A percentile compares a stretch with the other conserved stretches of the same genome.
Evolutionary conservation across 2,329 filamentous ascomycete species (phyloP).

Genomic region (Aspergillus sojae): DNA sequence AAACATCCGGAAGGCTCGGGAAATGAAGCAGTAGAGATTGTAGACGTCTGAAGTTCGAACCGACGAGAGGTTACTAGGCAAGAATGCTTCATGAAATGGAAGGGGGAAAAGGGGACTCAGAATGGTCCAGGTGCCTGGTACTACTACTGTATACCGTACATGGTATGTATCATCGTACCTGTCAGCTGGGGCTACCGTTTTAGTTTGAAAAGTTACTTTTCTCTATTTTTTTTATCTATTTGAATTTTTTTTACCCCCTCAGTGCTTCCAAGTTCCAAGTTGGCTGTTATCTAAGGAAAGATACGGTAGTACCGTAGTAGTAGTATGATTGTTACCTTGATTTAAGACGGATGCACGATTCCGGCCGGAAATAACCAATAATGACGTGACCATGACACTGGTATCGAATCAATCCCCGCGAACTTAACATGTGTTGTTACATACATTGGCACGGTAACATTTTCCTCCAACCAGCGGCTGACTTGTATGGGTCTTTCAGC

Average conservation of each 20-base stretch:
- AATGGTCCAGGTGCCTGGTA: not conserved
- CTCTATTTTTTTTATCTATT: not conserved
- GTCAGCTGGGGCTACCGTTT: not conserved
- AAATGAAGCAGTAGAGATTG: not conserved
- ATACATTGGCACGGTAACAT: conserved; percentile 7
- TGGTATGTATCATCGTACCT: not conserved
- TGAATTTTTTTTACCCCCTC: not conserved
- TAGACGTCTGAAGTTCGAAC: not conserved
- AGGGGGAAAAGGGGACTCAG: not conserved
- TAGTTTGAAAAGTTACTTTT: not conserved
- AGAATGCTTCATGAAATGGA: not conserved
- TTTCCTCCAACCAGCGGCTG: not conserved
- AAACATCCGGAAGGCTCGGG: conserved; percentile 2
- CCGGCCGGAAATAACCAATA: not conserved
- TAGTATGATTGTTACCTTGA: not conserved
- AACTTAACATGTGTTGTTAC: conserved; percentile 1
- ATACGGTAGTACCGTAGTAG: not conserved
- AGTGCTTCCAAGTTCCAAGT: not conserved
- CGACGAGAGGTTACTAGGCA: not conserved
- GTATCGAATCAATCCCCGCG: not conserved
- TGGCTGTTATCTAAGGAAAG: not conserved
- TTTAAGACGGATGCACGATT: not conserved
- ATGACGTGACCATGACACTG: conserved; percentile 7
- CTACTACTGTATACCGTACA: not conserved
- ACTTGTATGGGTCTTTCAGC: conserved; percentile 3